Evolutionary conservation across 177 flowering plant genomes (phyloP), one percentile per base, ranked within the genome.

Genomic region (Vitis hybrid): DNA sequence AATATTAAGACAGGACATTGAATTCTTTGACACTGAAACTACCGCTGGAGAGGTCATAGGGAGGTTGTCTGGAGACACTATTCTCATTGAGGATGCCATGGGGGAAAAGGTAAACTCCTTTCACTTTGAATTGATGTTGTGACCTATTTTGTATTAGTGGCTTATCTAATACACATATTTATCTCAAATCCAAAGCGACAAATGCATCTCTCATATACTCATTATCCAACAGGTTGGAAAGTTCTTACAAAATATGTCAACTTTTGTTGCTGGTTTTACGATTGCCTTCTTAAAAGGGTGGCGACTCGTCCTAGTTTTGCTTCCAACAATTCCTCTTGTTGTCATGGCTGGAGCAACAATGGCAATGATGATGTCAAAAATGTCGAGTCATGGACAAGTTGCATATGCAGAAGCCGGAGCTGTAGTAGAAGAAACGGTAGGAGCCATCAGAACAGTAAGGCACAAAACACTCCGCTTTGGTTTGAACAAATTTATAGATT

Each of bases 351-450:
- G 89, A 26, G 89, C 69, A 52, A 4, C 52, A 59, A 77, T 85
- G 86, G 59, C 87, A 0, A 15, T 76, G 6, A 9, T 83, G 39
- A 83, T 84, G 74, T 51, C 91, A 1, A 91, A 82, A 70, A 77
- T 90, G 86, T 67, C 90, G 1, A 70, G 79, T 52, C 81, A 74
- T 7, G 90, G 79, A 14, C 98, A 93, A 73, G 29, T 49, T 67
- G 97, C 93, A 31, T 87, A 89, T 74, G 86, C 92, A 48, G 81
- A 86, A 57, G 97, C 94, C 15, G 93, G 87, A 65, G 83, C 68
- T 74, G 85, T 90, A 4, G 93, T 91, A 1, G 94, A 87, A 61
- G 91, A 93, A 71, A 84, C 98, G 2, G 74, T 93, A 13, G 90
- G 93, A 45, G 72, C 82, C 31, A 91, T 91, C 65, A 81, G 97